A percentile compares a stretch with the other conserved stretches of the same genome.
phyloP scores from a whole-genome alignment of 2,329 filamentous ascomycete genomes.

The Teratosphaeria gauchensis region DNA sequence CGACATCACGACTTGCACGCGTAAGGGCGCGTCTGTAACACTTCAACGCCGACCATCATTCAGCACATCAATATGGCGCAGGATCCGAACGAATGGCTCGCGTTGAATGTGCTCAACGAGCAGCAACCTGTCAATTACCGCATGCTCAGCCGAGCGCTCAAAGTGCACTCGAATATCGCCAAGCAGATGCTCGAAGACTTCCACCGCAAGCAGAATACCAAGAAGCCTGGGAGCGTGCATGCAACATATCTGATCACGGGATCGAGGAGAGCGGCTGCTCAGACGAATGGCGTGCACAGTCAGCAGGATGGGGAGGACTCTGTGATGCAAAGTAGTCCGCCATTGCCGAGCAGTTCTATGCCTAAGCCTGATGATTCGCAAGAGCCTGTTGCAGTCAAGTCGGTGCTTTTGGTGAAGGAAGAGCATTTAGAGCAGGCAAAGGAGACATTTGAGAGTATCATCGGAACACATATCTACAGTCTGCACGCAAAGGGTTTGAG shows the following conservation, averaged over 20 bases:
- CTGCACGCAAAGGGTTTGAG: slow-evolving; percentile 61
- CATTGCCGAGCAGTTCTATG: slow-evolving; percentile 57
- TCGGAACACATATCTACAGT: slow-evolving; percentile 80
- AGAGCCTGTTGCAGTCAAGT: slow-evolving; percentile 41
- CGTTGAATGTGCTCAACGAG: slow-evolving; percentile 66
- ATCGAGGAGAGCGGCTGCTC: slow-evolving; percentile 33
- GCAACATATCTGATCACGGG: slow-evolving; percentile 89
- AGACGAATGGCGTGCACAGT: slow-evolving; percentile 30
- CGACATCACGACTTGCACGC: neutral
- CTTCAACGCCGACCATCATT: neutral
- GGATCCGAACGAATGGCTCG: slow-evolving; percentile 59
- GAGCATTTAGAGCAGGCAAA: slow-evolving; percentile 40
- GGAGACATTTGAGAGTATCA: slow-evolving; percentile 59
- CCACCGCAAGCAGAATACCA: slow-evolving; percentile 64
- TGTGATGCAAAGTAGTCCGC: slow-evolving; percentile 55
- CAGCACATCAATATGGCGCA: slow-evolving; percentile 34
- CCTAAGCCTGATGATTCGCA: slow-evolving; percentile 36
- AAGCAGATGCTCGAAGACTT: slow-evolving; percentile 93
- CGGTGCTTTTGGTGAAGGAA: slow-evolving; percentile 21
- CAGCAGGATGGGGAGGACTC: slow-evolving; percentile 55
- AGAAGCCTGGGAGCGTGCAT: slow-evolving; percentile 64
- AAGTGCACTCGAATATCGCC: slow-evolving; percentile 75
- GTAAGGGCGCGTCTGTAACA: neutral
- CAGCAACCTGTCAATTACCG: slow-evolving; percentile 76
- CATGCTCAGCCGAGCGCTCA: slow-evolving; percentile 68